Evolutionary conservation across 2,329 filamentous ascomycete species (phyloP), one percentile per base, ranked within the genome.

Genomic region (Decorospora gaudefroyi): DNA sequence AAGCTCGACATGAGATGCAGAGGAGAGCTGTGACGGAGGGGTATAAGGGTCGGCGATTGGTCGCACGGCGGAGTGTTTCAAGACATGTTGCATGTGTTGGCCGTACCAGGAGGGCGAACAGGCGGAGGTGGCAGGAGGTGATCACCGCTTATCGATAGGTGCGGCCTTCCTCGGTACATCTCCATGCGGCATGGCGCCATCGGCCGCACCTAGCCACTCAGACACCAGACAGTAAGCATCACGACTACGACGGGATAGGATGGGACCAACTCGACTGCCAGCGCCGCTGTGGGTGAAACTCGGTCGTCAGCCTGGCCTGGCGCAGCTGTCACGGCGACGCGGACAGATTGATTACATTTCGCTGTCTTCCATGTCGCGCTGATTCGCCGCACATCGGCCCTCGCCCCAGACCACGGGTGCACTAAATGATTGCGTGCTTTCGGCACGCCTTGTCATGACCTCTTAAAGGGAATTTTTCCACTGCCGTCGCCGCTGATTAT

Each of bases 1-100:
- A 62, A 56, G 50, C 56, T 58, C 63, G 59, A 64, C 66, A 70
- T 68, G 53, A 60, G 61, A 59, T 46, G 56, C 54, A 55, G 48
- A 48, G 37, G 49, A 42, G 45, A 39, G 51, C 47, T 22, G 32
- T 46, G 45, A 47, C 50, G 42, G 38, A 40, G 49, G 37, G 25
- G 28, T 27, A 36, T 46, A 44, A 21, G 44, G 43, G 48, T 51
- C 51, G 49, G 55, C 47, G 46, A 48, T 38, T 40, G 49, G 53
- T 30, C 53, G 53, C 49, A 43, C 41, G 28, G 47, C 41, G 42
- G 36, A 44, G 41, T 52, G 43, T 39, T 54, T 56, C 53, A 61
- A 50, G 50, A 43, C 59, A 61, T 62, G 41, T 27, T 53, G 53
- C 50, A 56, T 56, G 44, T 53, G 39, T 44, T 46, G 49, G 32